phyloP scores from a whole-genome alignment of 1,139 yeast genomes.

The Diutina scorzettiae region DNA sequence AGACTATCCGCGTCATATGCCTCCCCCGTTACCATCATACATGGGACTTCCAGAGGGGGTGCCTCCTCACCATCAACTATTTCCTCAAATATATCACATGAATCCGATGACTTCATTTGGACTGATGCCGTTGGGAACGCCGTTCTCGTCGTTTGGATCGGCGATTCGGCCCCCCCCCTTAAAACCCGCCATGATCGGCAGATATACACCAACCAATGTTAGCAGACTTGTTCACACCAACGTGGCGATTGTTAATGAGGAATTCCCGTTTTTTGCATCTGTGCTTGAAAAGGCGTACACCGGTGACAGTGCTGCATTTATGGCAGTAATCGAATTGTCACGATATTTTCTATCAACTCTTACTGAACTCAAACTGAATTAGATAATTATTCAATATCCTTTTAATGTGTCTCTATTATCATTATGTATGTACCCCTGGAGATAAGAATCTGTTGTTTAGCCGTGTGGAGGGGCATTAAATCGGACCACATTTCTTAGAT shows the following conservation, averaged over 20 bases:
- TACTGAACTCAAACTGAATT: too few species aligned
- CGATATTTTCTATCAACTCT: too few species aligned
- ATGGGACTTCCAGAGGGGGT: too few species aligned
- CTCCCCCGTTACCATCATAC: background rate
- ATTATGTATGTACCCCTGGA: too few species aligned
- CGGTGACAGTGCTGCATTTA: background rate
- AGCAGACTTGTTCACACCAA: background rate
- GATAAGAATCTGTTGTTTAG: too few species aligned
- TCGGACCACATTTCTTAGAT: too few species aligned
- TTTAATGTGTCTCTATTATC: too few species aligned
- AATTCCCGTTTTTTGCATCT: background rate
- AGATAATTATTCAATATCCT: too few species aligned
- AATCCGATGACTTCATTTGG: conserved; percentile 3
- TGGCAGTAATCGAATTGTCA: background rate
- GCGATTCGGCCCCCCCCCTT: background rate
- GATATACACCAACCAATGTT: background rate
- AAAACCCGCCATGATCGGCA: background rate
- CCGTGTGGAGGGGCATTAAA: too few species aligned
- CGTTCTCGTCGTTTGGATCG: background rate
- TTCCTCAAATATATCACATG: background rate
- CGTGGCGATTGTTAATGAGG: background rate
- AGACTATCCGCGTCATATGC: background rate
- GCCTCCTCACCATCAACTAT: background rate
- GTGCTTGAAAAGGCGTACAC: background rate
- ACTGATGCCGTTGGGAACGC: conserved; percentile 3